Evolutionary conservation across 2,329 filamentous ascomycete species (phyloP).

Genomic region (Pleomassaria siparia): DNA sequence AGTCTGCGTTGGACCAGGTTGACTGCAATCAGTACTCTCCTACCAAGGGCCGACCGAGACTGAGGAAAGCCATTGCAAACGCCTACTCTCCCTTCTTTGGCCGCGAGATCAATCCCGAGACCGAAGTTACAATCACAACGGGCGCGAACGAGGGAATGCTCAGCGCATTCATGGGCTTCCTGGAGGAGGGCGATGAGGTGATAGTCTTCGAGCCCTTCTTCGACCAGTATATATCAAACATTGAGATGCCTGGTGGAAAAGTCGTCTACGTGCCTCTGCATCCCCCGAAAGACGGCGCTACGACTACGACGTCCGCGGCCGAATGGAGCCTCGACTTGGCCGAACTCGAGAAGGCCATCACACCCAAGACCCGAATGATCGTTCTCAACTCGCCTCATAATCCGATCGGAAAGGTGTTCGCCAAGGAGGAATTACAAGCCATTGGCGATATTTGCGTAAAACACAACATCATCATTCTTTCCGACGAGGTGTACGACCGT

Average conservation of each 20-base stretch:
- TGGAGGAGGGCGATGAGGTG: conserved; percentile 92
- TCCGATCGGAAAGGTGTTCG: conserved; percentile 94
- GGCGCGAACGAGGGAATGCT: conserved; percentile 91
- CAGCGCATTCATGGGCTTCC: conserved; percentile 95
- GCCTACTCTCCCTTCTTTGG: conserved; percentile 91
- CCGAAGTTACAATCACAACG: conserved; percentile 92
- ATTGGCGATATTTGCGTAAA: conserved; percentile 90
- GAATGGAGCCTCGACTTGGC: conserved; percentile 89
- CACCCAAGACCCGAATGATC: conserved; percentile 90
- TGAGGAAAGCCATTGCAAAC: conserved; percentile 90
- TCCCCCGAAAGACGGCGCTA: conserved; percentile 77
- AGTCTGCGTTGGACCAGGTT: conserved; percentile 82
- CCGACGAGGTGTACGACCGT: conserved; percentile 77
- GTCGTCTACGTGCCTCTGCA: conserved; percentile 95
- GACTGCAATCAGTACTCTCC: conserved; percentile 99
- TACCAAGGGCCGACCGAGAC: conserved; percentile 85
- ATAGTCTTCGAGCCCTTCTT: conserved; percentile 99
- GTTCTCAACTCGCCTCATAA: conserved; percentile 90
- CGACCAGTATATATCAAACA: conserved; percentile 98
- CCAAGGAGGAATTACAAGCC: conserved; percentile 74
- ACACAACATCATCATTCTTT: conserved; percentile 87
- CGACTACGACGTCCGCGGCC: conserved; percentile 76
- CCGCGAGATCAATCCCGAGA: conserved; percentile 78
- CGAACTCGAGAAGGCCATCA: conserved; percentile 79
- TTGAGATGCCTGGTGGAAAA: conserved; percentile 95